Evolutionary conservation across 176 grass and related monocot genomes (phyloP).

Genomic region (Microstegium vimineum): DNA sequence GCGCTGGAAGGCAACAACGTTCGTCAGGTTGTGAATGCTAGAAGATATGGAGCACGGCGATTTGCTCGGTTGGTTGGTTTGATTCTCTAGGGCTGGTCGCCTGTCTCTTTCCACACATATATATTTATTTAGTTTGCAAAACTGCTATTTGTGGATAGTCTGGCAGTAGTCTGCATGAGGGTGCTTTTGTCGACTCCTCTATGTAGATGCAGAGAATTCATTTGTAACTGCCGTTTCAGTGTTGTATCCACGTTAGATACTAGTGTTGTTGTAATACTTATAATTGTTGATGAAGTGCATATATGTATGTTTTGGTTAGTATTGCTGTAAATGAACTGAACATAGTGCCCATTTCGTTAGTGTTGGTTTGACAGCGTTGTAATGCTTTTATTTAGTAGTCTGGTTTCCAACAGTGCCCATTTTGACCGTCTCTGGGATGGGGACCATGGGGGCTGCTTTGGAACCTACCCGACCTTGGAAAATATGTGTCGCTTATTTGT

Average conservation of each 20-base stretch:
- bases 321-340: constrained; percentile 12
- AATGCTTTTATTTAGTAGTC: neutral
- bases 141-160: constrained; percentile 17
- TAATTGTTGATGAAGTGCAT: neutral
- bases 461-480: neutral
- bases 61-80: neutral
- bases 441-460: neutral
- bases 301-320: constrained; percentile 14
- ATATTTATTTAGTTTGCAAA: constrained; percentile 28
- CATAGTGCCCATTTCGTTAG: neutral
- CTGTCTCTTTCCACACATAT: neutral
- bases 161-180: neutral
- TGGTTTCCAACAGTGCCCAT: neutral
- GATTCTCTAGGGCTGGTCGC: neutral
- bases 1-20: constrained; percentile 58
- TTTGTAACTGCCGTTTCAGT: constrained; percentile 16
- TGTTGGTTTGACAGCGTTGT: neutral
- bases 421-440: neutral
- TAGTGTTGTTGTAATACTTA: neutral
- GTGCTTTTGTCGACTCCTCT: constrained; percentile 11
- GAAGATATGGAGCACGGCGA: neutral
- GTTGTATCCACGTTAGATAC: constrained; percentile 25
- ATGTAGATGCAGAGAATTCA: neutral
- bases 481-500: neutral
- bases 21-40: constrained; percentile 89